phyloP scores from a whole-genome alignment of 2,329 filamentous ascomycete genomes.

The Beauveria scarabaeidicola region DNA sequence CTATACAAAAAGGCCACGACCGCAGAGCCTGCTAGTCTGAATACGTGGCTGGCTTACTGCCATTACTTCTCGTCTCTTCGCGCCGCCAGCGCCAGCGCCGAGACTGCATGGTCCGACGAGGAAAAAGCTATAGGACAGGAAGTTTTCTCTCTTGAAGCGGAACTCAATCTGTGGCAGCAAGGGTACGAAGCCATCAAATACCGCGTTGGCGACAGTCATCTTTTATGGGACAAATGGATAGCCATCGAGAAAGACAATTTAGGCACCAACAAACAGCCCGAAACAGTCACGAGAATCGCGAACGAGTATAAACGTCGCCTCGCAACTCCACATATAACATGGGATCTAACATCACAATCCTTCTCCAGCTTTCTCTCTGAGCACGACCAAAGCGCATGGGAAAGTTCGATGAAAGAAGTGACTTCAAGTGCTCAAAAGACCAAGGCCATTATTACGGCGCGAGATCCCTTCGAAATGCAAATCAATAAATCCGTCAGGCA shows the following conservation, averaged over 20 bases:
- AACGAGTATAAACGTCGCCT: constrained; percentile 64
- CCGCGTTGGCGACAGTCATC: constrained; percentile 66
- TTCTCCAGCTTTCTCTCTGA: constrained; percentile 69
- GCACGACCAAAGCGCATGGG: constrained; percentile 63
- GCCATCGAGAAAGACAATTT: constrained; percentile 63
- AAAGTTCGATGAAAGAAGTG: constrained; percentile 61
- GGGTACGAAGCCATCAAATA: constrained; percentile 65
- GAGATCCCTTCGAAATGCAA: constrained; percentile 60
- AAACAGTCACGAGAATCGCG: constrained; percentile 56
- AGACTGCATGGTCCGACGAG: constrained; percentile 53
- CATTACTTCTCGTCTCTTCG: constrained; percentile 70
- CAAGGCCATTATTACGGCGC: constrained; percentile 52
- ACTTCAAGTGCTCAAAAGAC: constrained; percentile 55
- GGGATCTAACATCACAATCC: constrained; percentile 65
- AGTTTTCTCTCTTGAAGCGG: constrained; percentile 59
- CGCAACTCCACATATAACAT: constrained; percentile 62
- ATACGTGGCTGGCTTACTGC: constrained; percentile 69
- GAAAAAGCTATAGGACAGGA: constrained; percentile 62
- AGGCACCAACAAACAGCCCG: constrained; percentile 42
- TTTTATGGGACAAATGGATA: constrained; percentile 73
- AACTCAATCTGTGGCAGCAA: constrained; percentile 62
- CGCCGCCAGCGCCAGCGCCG: constrained; percentile 44
- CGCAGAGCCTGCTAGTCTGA: constrained; percentile 65
- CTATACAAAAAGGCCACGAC: constrained; percentile 60
- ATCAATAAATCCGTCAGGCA: constrained; percentile 50